Evolutionary conservation across 176 grass and related monocot species (phyloP).

Genomic region (Lolium rigidum): DNA sequence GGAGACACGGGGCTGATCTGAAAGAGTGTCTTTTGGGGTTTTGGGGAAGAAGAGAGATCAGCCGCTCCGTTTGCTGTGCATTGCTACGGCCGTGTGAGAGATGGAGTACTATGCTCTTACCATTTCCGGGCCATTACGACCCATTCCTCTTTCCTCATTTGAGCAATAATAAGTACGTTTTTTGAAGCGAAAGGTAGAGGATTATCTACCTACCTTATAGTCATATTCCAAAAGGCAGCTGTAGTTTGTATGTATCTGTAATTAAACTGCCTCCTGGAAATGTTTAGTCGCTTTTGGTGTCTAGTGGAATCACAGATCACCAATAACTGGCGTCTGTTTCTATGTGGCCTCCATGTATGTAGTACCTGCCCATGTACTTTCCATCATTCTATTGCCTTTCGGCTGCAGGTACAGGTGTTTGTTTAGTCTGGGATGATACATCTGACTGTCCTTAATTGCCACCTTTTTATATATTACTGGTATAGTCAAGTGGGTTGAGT

Average conservation of each 20-base stretch:
- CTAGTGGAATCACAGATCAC: neutral
- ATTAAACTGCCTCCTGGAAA: conserved; percentile 4
- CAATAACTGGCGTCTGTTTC: conserved; percentile 12
- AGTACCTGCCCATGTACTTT: neutral
- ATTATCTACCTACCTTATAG: neutral
- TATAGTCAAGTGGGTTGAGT: conserved; percentile 10
- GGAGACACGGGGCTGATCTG: neutral
- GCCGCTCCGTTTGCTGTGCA: neutral
- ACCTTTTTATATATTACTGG: conserved; percentile 29
- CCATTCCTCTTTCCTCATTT: conserved; percentile 14
- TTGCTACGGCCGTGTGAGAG: neutral
- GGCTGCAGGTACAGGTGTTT: conserved; percentile 15
- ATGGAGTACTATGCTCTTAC: neutral
- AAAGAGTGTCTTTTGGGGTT: neutral
- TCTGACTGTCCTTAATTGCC: conserved; percentile 13
- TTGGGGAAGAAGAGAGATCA: neutral
- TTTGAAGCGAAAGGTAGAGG: neutral
- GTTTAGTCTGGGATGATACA: neutral
- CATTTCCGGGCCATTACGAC: neutral
- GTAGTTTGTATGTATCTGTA: neutral
- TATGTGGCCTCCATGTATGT: neutral
- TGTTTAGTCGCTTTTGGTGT: neutral
- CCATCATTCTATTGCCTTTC: neutral
- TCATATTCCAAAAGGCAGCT: neutral
- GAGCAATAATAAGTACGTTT: neutral